These are phyloP conservation scores for Suillus fuscotomentosus DNA, from an alignment of 768 basidiomycete genomes.

Conservation along the genomic window DNA sequence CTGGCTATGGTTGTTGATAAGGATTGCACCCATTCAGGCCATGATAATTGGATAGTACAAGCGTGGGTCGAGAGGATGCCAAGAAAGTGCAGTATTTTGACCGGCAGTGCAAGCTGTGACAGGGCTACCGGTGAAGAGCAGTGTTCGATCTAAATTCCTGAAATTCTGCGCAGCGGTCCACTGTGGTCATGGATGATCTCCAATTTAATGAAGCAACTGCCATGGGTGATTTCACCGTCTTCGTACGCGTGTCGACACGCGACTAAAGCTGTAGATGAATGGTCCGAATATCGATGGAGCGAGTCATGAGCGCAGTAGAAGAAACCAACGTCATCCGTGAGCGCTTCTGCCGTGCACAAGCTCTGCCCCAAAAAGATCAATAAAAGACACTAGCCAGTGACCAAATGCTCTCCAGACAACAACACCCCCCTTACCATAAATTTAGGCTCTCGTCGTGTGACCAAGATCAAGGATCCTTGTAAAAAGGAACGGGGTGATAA, in stretches of 20 bases:
- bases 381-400: not conserved
- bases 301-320: not conserved
- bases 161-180: not conserved
- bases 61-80: not conserved
- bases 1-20: not conserved
- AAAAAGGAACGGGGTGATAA: not conserved
- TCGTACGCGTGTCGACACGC: not conserved
- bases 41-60: not conserved
- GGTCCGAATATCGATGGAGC: not conserved
- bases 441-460: conserved; percentile 3
- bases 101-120: conserved; percentile 3
- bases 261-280: not conserved
- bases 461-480: not conserved
- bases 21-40: not conserved
- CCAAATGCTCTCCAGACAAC: not conserved
- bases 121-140: not conserved
- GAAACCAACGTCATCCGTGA: not conserved
- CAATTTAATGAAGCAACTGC: not conserved
- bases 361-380: not conserved
- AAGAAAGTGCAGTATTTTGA: not conserved
- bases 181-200: not conserved
- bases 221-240: not conserved
- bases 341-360: not conserved
- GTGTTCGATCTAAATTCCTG: not conserved
- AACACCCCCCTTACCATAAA: not conserved